These are phyloP conservation scores for Leucoagaricus sp. DNA, from an alignment of 1,284 basidiomycete species.

Conservation along the genomic window DNA sequence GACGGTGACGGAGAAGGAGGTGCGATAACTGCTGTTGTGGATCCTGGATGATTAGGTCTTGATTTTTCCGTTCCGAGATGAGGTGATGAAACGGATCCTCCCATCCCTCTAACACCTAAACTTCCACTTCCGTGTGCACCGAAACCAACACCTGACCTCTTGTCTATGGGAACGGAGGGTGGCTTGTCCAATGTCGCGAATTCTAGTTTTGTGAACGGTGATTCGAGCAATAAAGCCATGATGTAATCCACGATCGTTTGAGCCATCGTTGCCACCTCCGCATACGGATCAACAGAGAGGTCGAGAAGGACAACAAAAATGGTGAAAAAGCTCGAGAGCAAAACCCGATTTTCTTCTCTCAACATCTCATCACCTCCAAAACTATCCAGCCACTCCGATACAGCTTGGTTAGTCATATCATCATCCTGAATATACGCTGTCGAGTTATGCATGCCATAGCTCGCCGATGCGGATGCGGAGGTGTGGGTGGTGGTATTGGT, in stretches of 20 bases:
- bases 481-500: neutral
- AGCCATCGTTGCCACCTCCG: conserved; percentile 89
- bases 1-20: conserved; percentile 24
- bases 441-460: neutral
- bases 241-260: conserved; percentile 93
- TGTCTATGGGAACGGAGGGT: conserved; percentile 44
- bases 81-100: neutral
- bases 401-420: conserved; percentile 68
- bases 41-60: no score
- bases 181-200: conserved; percentile 60
- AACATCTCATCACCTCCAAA: conserved; percentile 67
- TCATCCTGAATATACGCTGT: conserved; percentile 40
- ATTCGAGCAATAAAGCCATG: conserved; percentile 86
- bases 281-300: conserved; percentile 90
- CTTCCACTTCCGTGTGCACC: neutral
- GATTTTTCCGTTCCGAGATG: neutral
- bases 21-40: conserved; percentile 15
- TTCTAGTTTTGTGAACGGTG: conserved; percentile 78
- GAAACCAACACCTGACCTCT: conserved; percentile 10
- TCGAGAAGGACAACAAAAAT: conserved; percentile 91
- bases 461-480: no score
- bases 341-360: conserved; percentile 80
- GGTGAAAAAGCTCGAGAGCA: conserved; percentile 90
- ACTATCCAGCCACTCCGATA: conserved; percentile 76
- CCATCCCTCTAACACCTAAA: neutral